These are phyloP conservation scores for Trametes gibbosa DNA, from an alignment of 768 basidiomycete species.

Conservation along the genomic window DNA sequence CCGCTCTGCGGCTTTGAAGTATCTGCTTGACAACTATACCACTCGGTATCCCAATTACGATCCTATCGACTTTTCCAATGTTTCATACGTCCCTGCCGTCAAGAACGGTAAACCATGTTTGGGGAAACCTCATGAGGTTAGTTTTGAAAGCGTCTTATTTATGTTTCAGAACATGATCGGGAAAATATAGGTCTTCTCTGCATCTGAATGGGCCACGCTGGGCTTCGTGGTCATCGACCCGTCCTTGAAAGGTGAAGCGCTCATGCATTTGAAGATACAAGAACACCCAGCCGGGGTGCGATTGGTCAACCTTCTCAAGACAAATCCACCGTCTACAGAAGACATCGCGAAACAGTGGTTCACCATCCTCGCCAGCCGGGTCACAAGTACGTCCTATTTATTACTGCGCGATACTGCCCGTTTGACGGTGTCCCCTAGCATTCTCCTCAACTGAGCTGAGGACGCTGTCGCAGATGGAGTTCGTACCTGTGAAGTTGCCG, in stretches of 20 bases:
- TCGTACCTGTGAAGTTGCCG: constrained; percentile 58
- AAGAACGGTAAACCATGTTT: constrained; percentile 50
- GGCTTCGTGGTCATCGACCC: constrained; percentile 73
- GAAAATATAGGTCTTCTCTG: constrained; percentile 66
- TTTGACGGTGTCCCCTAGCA: constrained; percentile 38
- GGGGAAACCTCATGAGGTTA: constrained; percentile 69
- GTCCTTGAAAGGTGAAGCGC: constrained; percentile 46
- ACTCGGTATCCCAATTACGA: constrained; percentile 60
- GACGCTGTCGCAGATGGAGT: constrained; percentile 51
- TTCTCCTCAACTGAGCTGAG: constrained; percentile 57
- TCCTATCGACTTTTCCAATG: constrained; percentile 48
- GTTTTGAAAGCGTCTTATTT: too few relatives aligned
- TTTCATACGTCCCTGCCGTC: constrained; percentile 79
- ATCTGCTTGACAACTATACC: constrained; percentile 73
- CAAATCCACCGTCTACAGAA: constrained; percentile 54
- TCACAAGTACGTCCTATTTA: constrained; percentile 53
- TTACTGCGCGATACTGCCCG: too few relatives aligned
- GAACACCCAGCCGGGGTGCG: constrained; percentile 64
- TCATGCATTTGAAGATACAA: constrained; percentile 62
- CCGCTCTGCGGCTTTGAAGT: constrained; percentile 68
- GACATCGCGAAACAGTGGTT: constrained; percentile 65
- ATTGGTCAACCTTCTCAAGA: constrained; percentile 57
- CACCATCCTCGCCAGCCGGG: constrained; percentile 57
- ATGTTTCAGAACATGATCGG: not conserved
- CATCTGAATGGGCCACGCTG: constrained; percentile 64